phyloP scores from a whole-genome alignment of 1,284 basidiomycete genomes.

The Malassezia psittaci region DNA sequence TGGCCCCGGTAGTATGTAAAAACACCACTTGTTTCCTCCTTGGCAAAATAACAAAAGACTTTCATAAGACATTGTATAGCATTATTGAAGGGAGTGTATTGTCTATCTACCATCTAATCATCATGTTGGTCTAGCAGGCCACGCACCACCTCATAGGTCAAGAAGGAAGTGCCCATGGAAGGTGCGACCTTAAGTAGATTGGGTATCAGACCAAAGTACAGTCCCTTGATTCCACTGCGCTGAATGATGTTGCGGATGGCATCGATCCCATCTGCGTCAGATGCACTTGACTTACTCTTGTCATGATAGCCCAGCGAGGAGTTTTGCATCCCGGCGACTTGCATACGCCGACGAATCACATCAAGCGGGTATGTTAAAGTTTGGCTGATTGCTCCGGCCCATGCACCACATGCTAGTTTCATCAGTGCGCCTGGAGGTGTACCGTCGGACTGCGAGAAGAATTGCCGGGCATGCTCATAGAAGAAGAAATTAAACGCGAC shows the following conservation, averaged over 20 bases:
- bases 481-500: conserved; percentile 52
- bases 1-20: not conserved
- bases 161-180: conserved; percentile 39
- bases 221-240: conserved; percentile 62
- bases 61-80: not conserved
- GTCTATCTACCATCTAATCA: not conserved
- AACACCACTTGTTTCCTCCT: not conserved
- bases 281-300: conserved; percentile 41
- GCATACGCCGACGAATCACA: conserved; percentile 86
- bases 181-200: conserved; percentile 65
- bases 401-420: conserved; percentile 51
- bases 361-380: conserved; percentile 93
- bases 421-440: conserved; percentile 24
- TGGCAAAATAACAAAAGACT: not conserved
- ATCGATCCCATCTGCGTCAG: conserved; percentile 51
- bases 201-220: conserved; percentile 81
- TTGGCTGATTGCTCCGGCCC: conserved; percentile 65
- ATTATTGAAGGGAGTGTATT: not conserved
- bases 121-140: not conserved
- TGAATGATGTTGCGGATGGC: conserved; percentile 62
- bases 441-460: conserved; percentile 31
- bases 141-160: conserved; percentile 35
- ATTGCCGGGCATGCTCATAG: conserved; percentile 43
- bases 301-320: conserved; percentile 62
- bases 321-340: conserved; percentile 73